Percentiles rank a stretch among this genome's conserved stretches.
Evolutionary conservation across 2,329 filamentous ascomycete genomes (phyloP).

Genomic region (Cyclaneusma minus): DNA sequence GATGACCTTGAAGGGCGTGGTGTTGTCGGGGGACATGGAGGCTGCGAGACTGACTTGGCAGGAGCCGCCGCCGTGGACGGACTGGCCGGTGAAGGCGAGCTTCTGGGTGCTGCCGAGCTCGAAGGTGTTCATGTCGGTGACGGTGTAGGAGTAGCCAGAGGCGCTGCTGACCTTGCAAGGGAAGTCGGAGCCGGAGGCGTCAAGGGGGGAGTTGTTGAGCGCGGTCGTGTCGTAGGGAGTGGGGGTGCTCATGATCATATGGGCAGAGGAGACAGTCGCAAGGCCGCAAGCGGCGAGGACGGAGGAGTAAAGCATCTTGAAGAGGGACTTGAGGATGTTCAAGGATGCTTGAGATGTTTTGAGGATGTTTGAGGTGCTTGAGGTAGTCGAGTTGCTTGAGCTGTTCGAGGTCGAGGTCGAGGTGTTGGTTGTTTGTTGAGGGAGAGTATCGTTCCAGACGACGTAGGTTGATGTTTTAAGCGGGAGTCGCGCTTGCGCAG

Average conservation of each 20-base stretch:
- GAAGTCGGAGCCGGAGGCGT: constrained; percentile 46
- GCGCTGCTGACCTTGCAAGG: constrained; percentile 60
- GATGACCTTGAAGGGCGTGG: constrained; percentile 74
- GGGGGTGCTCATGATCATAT: constrained; percentile 61
- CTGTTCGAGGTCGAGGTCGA: too few relatives aligned
- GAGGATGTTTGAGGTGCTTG: too few relatives aligned
- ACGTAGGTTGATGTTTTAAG: too few relatives aligned
- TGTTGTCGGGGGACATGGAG: constrained; percentile 49
- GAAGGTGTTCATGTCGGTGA: constrained; percentile 40
- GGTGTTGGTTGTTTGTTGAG: too few relatives aligned
- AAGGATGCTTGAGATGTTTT: too few relatives aligned
- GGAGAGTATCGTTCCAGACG: too few relatives aligned
- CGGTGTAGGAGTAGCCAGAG: constrained; percentile 24
- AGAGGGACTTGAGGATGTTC: too few relatives aligned
- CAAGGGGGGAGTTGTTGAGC: constrained; percentile 50
- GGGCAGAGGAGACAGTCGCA: constrained; percentile 46
- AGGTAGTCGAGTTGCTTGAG: too few relatives aligned
- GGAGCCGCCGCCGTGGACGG: constrained; percentile 79
- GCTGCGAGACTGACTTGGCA: constrained; percentile 83
- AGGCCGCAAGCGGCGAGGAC: constrained; percentile 37
- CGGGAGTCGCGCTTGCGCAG: too few relatives aligned
- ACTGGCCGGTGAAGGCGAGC: constrained; percentile 53
- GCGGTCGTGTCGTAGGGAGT: constrained; percentile 37
- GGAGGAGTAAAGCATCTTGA: constrained; percentile 33
- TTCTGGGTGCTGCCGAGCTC: constrained; percentile 43